Conservation (phyloP, 2,329 filamentous ascomycete genomes). For the Sphaerulina vaccinii region DNA sequence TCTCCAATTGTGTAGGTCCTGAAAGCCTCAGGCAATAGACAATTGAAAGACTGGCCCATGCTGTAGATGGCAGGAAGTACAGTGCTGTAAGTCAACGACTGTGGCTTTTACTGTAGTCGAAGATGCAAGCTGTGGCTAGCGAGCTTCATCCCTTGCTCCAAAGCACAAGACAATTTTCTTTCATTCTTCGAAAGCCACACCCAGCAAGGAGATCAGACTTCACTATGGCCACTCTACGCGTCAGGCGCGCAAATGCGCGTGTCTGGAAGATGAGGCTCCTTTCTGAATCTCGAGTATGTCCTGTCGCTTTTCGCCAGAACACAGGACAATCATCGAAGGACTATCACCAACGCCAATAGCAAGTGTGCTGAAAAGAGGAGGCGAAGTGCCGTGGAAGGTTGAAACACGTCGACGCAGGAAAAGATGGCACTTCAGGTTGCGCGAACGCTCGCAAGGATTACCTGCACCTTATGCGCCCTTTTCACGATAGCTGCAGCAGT, state of each 20-base stretch:
- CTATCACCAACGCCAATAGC: not conserved
- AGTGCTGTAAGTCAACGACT: no score
- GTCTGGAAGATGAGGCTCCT: slow-evolving; percentile 16
- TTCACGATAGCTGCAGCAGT: slow-evolving; percentile 25
- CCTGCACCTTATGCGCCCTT: slow-evolving; percentile 21
- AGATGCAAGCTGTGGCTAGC: not conserved
- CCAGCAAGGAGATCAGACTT: slow-evolving; percentile 27
- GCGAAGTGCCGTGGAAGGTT: not conserved
- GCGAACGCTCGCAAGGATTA: slow-evolving; percentile 20
- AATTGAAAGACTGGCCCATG: no score
- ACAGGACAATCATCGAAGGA: not conserved
- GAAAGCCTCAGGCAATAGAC: no score
- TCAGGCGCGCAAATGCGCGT: slow-evolving; percentile 22
- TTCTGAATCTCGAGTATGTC: slow-evolving; percentile 14
- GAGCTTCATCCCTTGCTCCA: slow-evolving; percentile 23
- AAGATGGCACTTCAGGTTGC: slow-evolving; percentile 12
- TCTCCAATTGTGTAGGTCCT: no score
- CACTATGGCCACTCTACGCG: slow-evolving; percentile 27
- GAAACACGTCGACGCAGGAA: slow-evolving; percentile 13
- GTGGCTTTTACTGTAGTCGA: no score
- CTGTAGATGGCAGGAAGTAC: not conserved
- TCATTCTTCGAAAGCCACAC: slow-evolving; percentile 29
- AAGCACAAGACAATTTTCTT: slow-evolving; percentile 23
- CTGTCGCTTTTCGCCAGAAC: not conserved
- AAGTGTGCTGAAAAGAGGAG: not conserved